Base-by-base conservation (phyloP, 106 monocot genomes). In the Phalaenopsis equestris region DNA sequence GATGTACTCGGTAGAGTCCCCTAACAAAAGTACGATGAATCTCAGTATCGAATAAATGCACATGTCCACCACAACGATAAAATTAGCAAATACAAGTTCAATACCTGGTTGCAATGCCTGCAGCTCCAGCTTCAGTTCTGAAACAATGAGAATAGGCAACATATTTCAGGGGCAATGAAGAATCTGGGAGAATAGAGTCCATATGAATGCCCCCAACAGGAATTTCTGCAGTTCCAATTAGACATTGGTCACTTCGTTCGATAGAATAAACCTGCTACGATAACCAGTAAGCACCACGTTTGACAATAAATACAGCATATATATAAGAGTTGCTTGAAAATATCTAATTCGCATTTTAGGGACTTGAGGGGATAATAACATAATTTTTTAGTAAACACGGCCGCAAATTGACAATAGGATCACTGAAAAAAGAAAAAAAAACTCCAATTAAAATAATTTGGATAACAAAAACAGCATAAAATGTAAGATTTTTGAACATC, bases 181-280 rank as follows among this genome's bases (percentile, higher is more conserved):
- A 88, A 73, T 99, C 94, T 38, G 89, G 55, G 83, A 99, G 80
- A 80, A 99, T 95, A 52, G 94, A 89, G 77, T 99, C 88, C 98
- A 99, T 94, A 76, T 99, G 98, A 77, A 99, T 91, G 45, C 98
- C 98, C 56, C 94, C 93, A 79, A 99, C 94, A 77, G 98, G 94
- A 81, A 94, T 94, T 80, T 99, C 98, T 78, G 98, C 90, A 67
- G 98, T 99, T 75, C 98, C 98, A 81, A 99, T 91, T 75, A 99
- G 94, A 84, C 98, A 99, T 78, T 94, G 94, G 47, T 94, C 94
- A 87, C 87, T 90, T 85, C 91, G 82, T 93, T 6, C 94, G 73
- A 99, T 88, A 83, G 94, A 94, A 86, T 99, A 99, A 57, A 99
- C 94, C 98, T 99, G 87, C 61, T 78, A 41, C 77, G 43, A n/a